Conservation (phyloP, 257 asterid species). For the Solanum pinnatisectum region DNA sequence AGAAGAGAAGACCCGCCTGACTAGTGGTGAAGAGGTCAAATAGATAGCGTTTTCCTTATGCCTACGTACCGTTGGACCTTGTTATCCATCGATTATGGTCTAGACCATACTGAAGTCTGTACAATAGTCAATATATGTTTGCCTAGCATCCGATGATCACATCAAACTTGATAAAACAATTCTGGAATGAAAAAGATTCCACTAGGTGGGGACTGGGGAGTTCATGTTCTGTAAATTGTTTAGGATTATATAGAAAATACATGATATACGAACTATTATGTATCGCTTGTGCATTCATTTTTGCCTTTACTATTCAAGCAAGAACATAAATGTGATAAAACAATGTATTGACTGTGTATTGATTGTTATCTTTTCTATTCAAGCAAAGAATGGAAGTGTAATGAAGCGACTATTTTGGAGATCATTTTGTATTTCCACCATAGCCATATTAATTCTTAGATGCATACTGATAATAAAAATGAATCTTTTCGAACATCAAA, state of each 20-base stretch:
- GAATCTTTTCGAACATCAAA: not conserved
- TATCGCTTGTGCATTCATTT: not conserved
- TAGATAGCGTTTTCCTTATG: not conserved
- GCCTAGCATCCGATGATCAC: not conserved
- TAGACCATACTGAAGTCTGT: not conserved
- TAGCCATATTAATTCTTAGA: not conserved
- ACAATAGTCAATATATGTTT: not conserved
- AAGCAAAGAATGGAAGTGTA: not conserved
- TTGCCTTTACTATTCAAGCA: not conserved
- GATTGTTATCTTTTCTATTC: not conserved
- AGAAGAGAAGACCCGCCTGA: conserved; percentile 70
- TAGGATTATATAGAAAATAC: not conserved
- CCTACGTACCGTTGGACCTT: not conserved
- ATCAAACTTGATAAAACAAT: not conserved
- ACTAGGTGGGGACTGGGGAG: not conserved
- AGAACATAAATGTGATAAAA: not conserved
- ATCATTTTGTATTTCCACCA: not conserved
- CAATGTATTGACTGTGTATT: not conserved
- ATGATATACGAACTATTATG: not conserved
- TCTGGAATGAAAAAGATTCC: not conserved
- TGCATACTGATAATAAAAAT: not conserved
- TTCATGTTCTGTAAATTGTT: not conserved
- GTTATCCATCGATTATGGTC: not conserved
- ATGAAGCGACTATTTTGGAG: not conserved
- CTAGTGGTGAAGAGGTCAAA: conserved; percentile 39